Evolutionary conservation across 2,329 filamentous ascomycete species (phyloP).

Genomic region (Fonsecaea pugnacius): DNA sequence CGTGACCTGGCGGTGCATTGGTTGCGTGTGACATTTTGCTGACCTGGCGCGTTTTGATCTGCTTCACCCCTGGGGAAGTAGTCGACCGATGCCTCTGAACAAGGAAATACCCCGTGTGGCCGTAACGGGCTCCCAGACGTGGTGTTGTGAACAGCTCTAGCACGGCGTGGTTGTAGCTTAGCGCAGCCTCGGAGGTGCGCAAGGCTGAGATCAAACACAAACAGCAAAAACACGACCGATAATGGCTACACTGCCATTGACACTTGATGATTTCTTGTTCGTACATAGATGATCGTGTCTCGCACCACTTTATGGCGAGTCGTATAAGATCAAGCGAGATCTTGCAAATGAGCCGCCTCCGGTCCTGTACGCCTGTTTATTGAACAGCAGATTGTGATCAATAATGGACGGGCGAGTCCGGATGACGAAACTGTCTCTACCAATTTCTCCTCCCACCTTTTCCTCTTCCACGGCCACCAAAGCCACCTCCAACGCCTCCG

Average conservation of each 20-base stretch:
- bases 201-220: neutral
- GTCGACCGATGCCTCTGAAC: neutral
- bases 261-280: neutral
- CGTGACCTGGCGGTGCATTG: neutral
- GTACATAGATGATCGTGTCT: neutral
- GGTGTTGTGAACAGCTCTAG: neutral
- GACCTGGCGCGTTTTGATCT: neutral
- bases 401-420: constrained; percentile 27
- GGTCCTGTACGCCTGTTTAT: too few relatives aligned
- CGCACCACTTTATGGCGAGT: neutral
- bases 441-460: constrained; percentile 41
- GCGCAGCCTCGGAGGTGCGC: neutral
- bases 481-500: constrained; percentile 34
- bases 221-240: neutral
- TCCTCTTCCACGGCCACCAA: constrained; percentile 41
- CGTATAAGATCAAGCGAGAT: neutral
- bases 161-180: neutral
- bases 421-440: constrained; percentile 34
- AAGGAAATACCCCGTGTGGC: neutral
- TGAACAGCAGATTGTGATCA: constrained; percentile 14
- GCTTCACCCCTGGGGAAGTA: neutral
- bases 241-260: too few relatives aligned
- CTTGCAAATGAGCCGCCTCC: neutral
- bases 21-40: neutral
- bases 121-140: too few relatives aligned